A percentile compares a stretch with the other conserved stretches of the same genome.
Evolutionary conservation across 2,329 filamentous ascomycete genomes (phyloP).

Genomic region (Aspergillus piperis): DNA sequence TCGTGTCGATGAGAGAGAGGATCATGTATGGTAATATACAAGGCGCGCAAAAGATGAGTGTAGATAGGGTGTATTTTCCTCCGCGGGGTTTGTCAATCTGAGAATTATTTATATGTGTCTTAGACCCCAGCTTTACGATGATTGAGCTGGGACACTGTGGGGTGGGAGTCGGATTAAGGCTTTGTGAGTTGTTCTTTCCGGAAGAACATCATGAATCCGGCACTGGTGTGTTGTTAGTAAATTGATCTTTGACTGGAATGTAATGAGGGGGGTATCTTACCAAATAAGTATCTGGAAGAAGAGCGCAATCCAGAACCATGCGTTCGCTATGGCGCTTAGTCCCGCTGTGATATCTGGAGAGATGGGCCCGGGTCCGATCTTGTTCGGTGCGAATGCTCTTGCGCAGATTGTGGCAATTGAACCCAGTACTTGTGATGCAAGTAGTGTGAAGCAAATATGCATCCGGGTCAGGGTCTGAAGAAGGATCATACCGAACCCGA

Average conservation of each 20-base stretch:
- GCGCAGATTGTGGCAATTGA: constrained; percentile 64
- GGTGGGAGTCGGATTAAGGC: constrained; percentile 30
- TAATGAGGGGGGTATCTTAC: constrained; percentile 41
- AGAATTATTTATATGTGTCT: neutral
- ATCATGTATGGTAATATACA: constrained; percentile 3
- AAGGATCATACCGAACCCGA: constrained; percentile 69
- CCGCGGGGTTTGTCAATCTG: neutral
- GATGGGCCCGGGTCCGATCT: constrained; percentile 61
- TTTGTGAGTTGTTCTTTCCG: constrained; percentile 49
- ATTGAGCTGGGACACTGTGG: neutral
- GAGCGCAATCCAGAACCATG: constrained; percentile 64
- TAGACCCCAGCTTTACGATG: neutral
- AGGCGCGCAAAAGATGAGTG: neutral
- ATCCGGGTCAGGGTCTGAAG: constrained; percentile 65
- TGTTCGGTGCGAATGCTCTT: constrained; percentile 61
- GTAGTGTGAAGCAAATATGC: constrained; percentile 64
- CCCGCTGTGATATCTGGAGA: constrained; percentile 63
- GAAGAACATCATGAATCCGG: constrained; percentile 47
- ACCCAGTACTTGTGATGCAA: constrained; percentile 63
- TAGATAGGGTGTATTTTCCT: neutral
- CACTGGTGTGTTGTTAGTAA: constrained; percentile 25
- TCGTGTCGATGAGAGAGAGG: neutral
- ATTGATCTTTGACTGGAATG: neutral
- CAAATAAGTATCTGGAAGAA: constrained; percentile 60
- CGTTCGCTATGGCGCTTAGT: constrained; percentile 48